Conservation (phyloP, 768 basidiomycete genomes). For the Lactifluus echinatus region DNA sequence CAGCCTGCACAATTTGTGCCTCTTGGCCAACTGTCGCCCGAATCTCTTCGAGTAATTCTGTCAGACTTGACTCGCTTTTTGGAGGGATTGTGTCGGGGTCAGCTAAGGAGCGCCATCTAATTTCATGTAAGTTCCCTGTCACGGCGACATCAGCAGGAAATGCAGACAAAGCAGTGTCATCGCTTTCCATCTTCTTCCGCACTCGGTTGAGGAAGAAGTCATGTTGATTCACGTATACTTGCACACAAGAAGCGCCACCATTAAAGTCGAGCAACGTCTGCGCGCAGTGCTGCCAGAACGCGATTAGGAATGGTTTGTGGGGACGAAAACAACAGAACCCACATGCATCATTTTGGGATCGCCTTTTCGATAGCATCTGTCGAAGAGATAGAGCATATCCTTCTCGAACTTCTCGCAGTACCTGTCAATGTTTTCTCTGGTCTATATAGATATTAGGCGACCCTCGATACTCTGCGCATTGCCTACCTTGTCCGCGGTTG, state of each 20-base stretch:
- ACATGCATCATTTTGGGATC: constrained; percentile 99
- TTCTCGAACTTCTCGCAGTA: constrained; percentile 99
- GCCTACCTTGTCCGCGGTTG: constrained; percentile 68
- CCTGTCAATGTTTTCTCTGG: constrained; percentile 85
- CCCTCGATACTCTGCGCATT: background rate
- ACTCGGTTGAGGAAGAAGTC: constrained; percentile 98
- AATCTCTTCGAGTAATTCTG: constrained; percentile 79
- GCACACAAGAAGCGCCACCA: constrained; percentile 91
- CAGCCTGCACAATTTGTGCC: constrained; percentile 95
- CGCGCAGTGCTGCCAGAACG: constrained; percentile 73
- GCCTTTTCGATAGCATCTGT: constrained; percentile 90
- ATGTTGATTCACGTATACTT: constrained; percentile 98
- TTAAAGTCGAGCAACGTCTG: constrained; percentile 97
- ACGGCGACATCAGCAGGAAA: background rate
- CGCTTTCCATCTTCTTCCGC: constrained; percentile 47
- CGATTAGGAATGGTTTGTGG: background rate
- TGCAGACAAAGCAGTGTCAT: constrained; percentile 50
- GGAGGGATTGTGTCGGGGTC: constrained; percentile 76
- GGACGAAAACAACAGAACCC: constrained; percentile 23
- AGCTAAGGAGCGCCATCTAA: constrained; percentile 74
- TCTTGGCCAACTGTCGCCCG: constrained; percentile 88
- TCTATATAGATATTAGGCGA: constrained; percentile 36
- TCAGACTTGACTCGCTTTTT: constrained; percentile 67
- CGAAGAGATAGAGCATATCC: constrained; percentile 94
- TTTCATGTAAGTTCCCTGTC: background rate